These are phyloP conservation scores for Amauroascus verrucosus DNA, from an alignment of 2,329 filamentous ascomycete genomes.

Conservation along the genomic window DNA sequence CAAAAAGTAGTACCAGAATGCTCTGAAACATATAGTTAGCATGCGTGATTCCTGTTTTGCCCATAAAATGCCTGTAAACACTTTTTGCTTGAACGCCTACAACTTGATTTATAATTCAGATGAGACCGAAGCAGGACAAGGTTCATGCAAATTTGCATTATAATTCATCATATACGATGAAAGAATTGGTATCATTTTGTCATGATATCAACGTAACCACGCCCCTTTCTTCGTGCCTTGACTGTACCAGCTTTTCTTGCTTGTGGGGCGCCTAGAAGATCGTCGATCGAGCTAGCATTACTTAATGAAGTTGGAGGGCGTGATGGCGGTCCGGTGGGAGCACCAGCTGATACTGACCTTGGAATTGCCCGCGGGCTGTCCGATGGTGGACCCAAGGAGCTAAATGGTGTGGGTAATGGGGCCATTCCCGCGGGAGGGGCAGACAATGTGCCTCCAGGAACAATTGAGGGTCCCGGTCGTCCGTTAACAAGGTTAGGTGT, in stretches of 20 bases:
- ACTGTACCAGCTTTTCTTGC: slow-evolving; percentile 54
- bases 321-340: slow-evolving; percentile 45
- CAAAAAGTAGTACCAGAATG: not conserved
- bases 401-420: slow-evolving; percentile 19
- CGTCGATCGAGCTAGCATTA: slow-evolving; percentile 89
- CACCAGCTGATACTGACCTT: slow-evolving; percentile 31
- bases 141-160: not conserved
- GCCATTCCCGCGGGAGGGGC: slow-evolving; percentile 11
- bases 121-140: slow-evolving; percentile 3
- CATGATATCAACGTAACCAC: slow-evolving; percentile 95
- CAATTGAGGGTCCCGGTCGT: slow-evolving; percentile 6
- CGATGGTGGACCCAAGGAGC: slow-evolving; percentile 17
- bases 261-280: slow-evolving; percentile 66
- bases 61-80: not conserved
- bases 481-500: slow-evolving; percentile 10
- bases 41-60: not conserved
- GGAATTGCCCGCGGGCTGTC: slow-evolving; percentile 27
- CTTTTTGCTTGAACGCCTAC: not conserved
- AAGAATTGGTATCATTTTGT: slow-evolving; percentile 43
- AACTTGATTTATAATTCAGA: not conserved
- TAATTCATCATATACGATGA: slow-evolving; percentile 1
- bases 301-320: slow-evolving; percentile 73
- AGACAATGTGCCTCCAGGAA: slow-evolving; percentile 2
- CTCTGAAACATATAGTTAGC: not conserved
- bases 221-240: slow-evolving; percentile 69